A percentile compares a stretch with the other conserved stretches of the same genome.
These are phyloP conservation scores for Metarhizium humberi DNA, from an alignment of 2,329 filamentous ascomycete genomes.

Conservation along the genomic window DNA sequence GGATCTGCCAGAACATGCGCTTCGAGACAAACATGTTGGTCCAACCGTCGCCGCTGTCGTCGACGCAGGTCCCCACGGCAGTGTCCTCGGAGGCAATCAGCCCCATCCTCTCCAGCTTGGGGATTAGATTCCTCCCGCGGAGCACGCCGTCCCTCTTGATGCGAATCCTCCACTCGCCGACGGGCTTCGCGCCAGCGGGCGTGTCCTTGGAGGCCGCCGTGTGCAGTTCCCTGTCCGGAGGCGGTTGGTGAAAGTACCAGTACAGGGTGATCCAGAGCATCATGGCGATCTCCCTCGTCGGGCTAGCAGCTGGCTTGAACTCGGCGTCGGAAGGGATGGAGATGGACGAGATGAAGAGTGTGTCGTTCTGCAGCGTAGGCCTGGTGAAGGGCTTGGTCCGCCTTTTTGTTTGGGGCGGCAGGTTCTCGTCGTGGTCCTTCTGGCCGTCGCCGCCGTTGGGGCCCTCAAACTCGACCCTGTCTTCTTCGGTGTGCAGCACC, in stretches of 20 bases:
- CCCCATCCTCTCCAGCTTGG: conserved; percentile 91
- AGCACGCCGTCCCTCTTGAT: conserved; percentile 85
- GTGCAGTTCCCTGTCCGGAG: conserved; percentile 55
- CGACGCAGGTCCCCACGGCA: conserved; percentile 56
- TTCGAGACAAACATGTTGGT: conserved; percentile 72
- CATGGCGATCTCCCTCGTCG: conserved; percentile 86
- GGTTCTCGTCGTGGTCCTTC: conserved; percentile 12
- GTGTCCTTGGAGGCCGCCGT: conserved; percentile 57
- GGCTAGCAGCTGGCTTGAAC: conserved; percentile 70
- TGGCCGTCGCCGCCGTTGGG: not conserved
- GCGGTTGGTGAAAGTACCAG: conserved; percentile 92
- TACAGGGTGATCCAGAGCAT: conserved; percentile 92
- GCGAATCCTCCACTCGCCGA: conserved; percentile 77
- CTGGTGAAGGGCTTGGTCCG: conserved; percentile 42
- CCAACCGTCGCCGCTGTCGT: conserved; percentile 59
- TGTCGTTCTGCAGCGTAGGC: conserved; percentile 71
- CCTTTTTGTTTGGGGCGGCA: conserved; percentile 16
- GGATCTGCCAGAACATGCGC: conserved; percentile 85
- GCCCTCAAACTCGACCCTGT: conserved; percentile 6
- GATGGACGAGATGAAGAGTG: conserved; percentile 84
- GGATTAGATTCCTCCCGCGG: conserved; percentile 70
- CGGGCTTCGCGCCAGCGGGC: conserved; percentile 60
- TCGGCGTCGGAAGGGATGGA: conserved; percentile 74
- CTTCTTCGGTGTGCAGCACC: conserved; percentile 63
- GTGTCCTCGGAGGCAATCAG: conserved; percentile 70